Evolutionary conservation across 768 basidiomycete genomes (phyloP), one percentile per base, ranked within the genome.

Genomic region (Tylopilus felleus): DNA sequence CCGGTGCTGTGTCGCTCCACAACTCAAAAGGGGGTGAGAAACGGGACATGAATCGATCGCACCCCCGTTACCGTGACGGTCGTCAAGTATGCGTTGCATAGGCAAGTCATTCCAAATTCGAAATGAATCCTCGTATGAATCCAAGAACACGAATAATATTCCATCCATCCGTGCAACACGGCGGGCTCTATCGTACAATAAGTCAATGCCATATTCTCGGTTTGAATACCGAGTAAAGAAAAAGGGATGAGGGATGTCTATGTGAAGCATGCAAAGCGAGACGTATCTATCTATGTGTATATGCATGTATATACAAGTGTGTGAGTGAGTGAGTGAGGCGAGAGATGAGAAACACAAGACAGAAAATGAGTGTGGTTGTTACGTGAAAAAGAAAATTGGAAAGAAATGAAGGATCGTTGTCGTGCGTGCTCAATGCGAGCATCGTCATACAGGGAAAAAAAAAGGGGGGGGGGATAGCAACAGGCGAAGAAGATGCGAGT

Each of bases 291-390:
- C 64, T 65, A 71, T 69, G 67, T 61, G 68, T 71, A 70, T 71
- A 62, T 69, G 64, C 63, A 67, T 67, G 70, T 71, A 69, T 71
- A 67, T 69, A 71, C 62, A 66, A 62, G 49, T 69, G 66, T 64
- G 58, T 64, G 69, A 68, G 67, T 59, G 62, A 60, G 58, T 64
- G 69, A 68, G 67, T 59, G 62, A 60, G 47, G 47, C 29, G 57
- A 58, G 51, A 1, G 55, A 59, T 40, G 57, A 53, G 54, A 53
- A 56, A 42, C 12, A 51, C 25, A 28, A 39, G 23, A 22, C 5
- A 12, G 47, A 53, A 17, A 68, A 69, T 28, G 67, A 71, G 62
- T 50, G 67, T 68, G 64, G 46, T 56, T 22, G 62, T 60, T 52
- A 47, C 49, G 53, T 57, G 58, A 56, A 38, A 48, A 51, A 57